Percentiles rank a stretch among this genome's conserved stretches.
These are phyloP conservation scores for Trypanosoma melophagium DNA, from an alignment of 208 protist species.

Conservation along the genomic window DNA sequence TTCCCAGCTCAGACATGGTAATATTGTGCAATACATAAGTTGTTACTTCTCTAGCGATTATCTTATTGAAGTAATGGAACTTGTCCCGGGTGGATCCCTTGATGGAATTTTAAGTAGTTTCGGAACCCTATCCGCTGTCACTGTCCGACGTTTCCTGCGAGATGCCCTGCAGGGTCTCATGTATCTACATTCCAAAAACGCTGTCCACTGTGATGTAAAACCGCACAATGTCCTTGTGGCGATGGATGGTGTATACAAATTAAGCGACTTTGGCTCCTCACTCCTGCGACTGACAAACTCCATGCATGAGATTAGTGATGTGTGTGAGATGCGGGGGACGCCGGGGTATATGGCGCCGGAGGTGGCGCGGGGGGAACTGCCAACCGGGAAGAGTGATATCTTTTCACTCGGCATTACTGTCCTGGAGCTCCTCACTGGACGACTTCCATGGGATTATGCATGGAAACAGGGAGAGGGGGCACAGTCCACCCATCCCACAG, in stretches of 20 bases:
- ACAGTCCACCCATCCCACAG: background rate
- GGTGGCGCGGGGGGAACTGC: slow-evolving; percentile 55
- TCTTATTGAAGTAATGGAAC: slow-evolving; percentile 82
- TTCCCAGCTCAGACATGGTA: slow-evolving; percentile 64
- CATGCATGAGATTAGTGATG: slow-evolving; percentile 43
- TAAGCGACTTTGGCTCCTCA: slow-evolving; percentile 84
- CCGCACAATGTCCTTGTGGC: slow-evolving; percentile 82
- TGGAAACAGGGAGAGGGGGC: background rate
- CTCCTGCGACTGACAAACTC: slow-evolving; percentile 43
- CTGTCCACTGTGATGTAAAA: slow-evolving; percentile 86
- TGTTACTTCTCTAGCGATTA: slow-evolving; percentile 45
- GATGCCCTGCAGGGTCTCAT: slow-evolving; percentile 64
- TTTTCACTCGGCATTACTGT: slow-evolving; percentile 65
- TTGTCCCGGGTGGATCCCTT: slow-evolving; percentile 80
- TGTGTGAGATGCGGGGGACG: slow-evolving; percentile 70
- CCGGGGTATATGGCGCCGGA: slow-evolving; percentile 82
- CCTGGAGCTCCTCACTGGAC: slow-evolving; percentile 58
- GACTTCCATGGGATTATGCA: slow-evolving; percentile 54
- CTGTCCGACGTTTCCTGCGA: slow-evolving; percentile 58
- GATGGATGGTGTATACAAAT: slow-evolving; percentile 80
- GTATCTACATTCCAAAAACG: slow-evolving; percentile 74
- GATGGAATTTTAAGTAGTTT: slow-evolving; percentile 67
- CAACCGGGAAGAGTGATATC: slow-evolving; percentile 59
- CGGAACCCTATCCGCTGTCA: slow-evolving; percentile 34
- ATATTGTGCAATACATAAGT: slow-evolving; percentile 84